A percentile compares a stretch with the other conserved stretches of the same genome.
Conservation (phyloP, 257 asterid genomes). For the Asclepias syriaca region DNA sequence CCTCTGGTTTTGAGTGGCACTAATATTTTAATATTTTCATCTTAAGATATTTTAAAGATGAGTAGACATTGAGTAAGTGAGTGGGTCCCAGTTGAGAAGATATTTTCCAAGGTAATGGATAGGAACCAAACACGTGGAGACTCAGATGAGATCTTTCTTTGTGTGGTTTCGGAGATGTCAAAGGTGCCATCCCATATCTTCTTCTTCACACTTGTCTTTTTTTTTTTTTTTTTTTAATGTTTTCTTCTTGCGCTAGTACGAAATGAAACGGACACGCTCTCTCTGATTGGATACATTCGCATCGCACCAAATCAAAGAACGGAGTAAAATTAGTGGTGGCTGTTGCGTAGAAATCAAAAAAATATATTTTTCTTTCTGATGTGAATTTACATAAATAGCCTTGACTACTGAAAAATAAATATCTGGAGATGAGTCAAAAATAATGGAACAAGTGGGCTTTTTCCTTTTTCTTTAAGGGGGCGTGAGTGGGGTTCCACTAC, state of each 20-base stretch:
- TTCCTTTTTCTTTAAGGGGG: background rate
- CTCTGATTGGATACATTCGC: background rate
- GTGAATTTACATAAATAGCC: background rate
- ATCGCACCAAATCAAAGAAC: background rate
- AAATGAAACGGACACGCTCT: background rate
- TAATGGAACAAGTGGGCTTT: background rate
- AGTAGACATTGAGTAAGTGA: background rate
- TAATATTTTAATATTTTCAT: background rate
- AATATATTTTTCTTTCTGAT: background rate
- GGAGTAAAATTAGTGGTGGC: constrained; percentile 10
- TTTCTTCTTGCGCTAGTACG: background rate
- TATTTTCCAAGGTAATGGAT: constrained; percentile 30
- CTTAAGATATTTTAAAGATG: constrained; percentile 43
- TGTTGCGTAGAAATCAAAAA: background rate
- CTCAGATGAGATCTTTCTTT: constrained; percentile 21
- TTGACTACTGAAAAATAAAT: background rate
- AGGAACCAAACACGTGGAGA: constrained; percentile 49
- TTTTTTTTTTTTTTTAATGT: too few species aligned
- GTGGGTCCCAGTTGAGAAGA: background rate
- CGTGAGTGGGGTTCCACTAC: background rate
- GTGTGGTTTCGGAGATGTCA: constrained; percentile 54
- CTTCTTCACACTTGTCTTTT: too few species aligned
- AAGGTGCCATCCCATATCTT: constrained; percentile 8
- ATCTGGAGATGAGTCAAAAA: background rate
- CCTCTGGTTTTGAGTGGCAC: constrained; percentile 14